Percentiles rank a stretch among this genome's conserved stretches.
phyloP scores from a whole-genome alignment of 2,329 filamentous ascomycete genomes.

The Aspergillus proliferans region DNA sequence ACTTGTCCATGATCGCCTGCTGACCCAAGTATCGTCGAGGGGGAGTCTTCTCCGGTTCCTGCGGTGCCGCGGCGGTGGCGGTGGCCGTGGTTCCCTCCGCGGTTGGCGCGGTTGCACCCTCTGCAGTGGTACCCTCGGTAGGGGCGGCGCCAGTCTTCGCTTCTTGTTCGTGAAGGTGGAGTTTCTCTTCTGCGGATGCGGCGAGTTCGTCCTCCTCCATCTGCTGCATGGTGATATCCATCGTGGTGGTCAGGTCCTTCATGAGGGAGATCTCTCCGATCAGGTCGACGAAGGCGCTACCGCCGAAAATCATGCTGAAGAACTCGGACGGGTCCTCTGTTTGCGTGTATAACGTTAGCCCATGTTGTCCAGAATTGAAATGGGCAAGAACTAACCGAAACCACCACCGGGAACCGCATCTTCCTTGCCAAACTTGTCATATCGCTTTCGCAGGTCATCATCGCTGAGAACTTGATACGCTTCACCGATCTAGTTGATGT shows the following conservation, averaged over 20 bases:
- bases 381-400: constrained; percentile 56
- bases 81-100: constrained; percentile 45
- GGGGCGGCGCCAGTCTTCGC: constrained; percentile 36
- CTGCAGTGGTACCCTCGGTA: constrained; percentile 14
- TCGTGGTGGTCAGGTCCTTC: constrained; percentile 95
- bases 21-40: constrained; percentile 61
- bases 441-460: constrained; percentile 76
- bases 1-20: constrained; percentile 80
- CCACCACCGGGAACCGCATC: constrained; percentile 83
- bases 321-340: constrained; percentile 87
- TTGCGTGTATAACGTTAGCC: constrained; percentile 1
- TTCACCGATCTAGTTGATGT: constrained; percentile 53
- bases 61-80: constrained; percentile 44
- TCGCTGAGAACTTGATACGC: constrained; percentile 77
- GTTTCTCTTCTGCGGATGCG: constrained; percentile 45
- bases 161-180: constrained; percentile 41
- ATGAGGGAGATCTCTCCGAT: constrained; percentile 98
- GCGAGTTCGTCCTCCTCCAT: constrained; percentile 63
- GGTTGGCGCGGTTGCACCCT: constrained; percentile 26
- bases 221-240: constrained; percentile 91
- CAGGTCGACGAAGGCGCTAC: constrained; percentile 90
- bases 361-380: neutral
- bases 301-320: constrained; percentile 97
- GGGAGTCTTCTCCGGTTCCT: constrained; percentile 14
- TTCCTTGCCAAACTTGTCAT: constrained; percentile 97